Conservation (phyloP, 495 filamentous ascomycete species). For the Xylaria flabelliformis region DNA sequence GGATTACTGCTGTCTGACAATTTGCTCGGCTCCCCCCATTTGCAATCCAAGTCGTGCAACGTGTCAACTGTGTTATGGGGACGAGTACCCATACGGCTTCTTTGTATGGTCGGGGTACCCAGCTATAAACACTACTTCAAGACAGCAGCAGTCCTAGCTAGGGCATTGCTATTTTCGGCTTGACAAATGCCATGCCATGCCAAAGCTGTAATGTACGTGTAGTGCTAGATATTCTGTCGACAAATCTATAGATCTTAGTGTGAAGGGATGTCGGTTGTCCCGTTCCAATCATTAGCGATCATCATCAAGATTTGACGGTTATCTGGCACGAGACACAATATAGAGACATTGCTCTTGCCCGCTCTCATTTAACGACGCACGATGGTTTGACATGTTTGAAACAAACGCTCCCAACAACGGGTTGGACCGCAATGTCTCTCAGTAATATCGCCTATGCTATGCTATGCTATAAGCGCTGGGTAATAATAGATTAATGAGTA, state of each 20-base stretch:
- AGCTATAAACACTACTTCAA: slow-evolving; percentile 8
- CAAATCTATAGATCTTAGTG: background rate
- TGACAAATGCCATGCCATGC: slow-evolving; percentile 19
- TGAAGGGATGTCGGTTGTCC: slow-evolving; percentile 3
- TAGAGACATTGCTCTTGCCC: slow-evolving; percentile 1
- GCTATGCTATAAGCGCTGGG: slow-evolving; percentile 14
- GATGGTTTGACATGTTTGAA: slow-evolving; percentile 21
- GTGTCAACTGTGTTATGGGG: slow-evolving; percentile 25
- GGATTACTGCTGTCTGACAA: slow-evolving; percentile 31
- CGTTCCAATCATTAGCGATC: slow-evolving; percentile 6
- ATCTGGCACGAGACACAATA: slow-evolving; percentile 16
- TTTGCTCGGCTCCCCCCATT: slow-evolving; percentile 21
- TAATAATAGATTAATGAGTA: slow-evolving; percentile 15
- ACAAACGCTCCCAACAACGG: background rate
- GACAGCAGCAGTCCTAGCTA: slow-evolving; percentile 10
- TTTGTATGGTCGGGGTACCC: background rate
- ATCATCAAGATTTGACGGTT: slow-evolving; percentile 13
- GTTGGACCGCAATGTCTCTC: slow-evolving; percentile 10
- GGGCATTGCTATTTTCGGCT: slow-evolving; percentile 13
- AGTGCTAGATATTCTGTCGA: slow-evolving; percentile 1
- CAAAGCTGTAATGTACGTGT: slow-evolving; percentile 13
- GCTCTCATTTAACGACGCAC: slow-evolving; percentile 7
- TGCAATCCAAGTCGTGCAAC: slow-evolving; percentile 24
- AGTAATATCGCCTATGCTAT: slow-evolving; percentile 16
- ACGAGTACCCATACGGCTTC: slow-evolving; percentile 2